Percentiles rank a stretch among this genome's conserved stretches.
These are phyloP conservation scores for Thalassiosira mediterranea DNA, from an alignment of 352 stramenopile genomes.

Conservation along the genomic window DNA sequence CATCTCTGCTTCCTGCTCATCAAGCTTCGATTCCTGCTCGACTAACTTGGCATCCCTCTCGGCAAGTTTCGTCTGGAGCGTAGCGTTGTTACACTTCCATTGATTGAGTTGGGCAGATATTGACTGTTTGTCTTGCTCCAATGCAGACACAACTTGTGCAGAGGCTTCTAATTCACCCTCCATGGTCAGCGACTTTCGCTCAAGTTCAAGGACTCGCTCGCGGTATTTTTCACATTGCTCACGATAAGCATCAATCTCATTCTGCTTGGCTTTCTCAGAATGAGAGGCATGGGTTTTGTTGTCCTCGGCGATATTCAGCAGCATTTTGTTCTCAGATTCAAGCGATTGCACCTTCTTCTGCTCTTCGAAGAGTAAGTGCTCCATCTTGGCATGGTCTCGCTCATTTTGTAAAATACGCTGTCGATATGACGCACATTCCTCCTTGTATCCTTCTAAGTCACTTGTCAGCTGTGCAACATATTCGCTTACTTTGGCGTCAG, in stretches of 20 bases:
- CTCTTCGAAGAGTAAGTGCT: conserved; percentile 39
- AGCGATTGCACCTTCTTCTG: conserved; percentile 41
- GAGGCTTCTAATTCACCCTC: conserved; percentile 44
- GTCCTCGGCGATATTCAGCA: conserved; percentile 52
- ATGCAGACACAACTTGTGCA: conserved; percentile 13
- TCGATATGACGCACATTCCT: conserved; percentile 45
- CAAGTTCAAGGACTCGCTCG: conserved; percentile 40
- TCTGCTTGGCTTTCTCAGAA: conserved; percentile 24
- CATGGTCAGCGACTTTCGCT: conserved; percentile 28
- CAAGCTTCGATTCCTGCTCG: conserved; percentile 5
- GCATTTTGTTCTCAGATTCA: conserved; percentile 53
- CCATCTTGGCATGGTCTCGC: conserved; percentile 42
- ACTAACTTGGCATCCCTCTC: conserved; percentile 16
- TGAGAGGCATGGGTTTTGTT: conserved; percentile 27
- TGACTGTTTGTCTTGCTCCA: conserved; percentile 36
- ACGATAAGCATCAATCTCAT: conserved; percentile 46
- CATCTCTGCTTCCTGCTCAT: conserved; percentile 11
- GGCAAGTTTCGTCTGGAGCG: conserved; percentile 10
- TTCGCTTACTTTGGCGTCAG: conserved; percentile 23
- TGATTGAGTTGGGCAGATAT: conserved; percentile 14
- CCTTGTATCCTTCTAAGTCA: conserved; percentile 54
- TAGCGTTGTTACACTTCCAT: conserved; percentile 1
- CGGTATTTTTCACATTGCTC: conserved; percentile 55
- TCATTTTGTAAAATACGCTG: conserved; percentile 48
- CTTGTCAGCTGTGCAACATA: conserved; percentile 28